Base-by-base conservation (phyloP, 2,329 filamentous ascomycete species). In the Arthrinium phaeospermum region DNA sequence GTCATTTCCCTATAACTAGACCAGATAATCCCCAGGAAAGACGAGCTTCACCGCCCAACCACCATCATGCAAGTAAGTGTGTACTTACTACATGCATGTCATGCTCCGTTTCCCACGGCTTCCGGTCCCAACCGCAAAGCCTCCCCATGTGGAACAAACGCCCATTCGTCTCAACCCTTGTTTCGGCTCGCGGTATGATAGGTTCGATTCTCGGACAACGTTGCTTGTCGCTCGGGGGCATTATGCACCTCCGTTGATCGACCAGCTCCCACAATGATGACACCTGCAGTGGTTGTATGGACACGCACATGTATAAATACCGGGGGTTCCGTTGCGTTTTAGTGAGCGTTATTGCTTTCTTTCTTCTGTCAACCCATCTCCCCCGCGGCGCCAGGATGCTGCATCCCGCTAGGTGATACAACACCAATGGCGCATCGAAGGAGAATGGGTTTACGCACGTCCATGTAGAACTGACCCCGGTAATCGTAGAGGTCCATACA, bases 241-340 rank as follows among this genome's bases (percentile, higher is more conserved):
- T n/a, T 37, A 64, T 64, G 57, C 57, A 41, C 57, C 19, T 64
- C 34, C 57, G 34, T 41, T 64, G 57, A 64, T 64, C 57, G 57
- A 64, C 57, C 57, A 64, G 30, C 57, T 64, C n/a, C 34, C 57
- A 64, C 57, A 64, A 64, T 64, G 57, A 64, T 64, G 57, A 64
- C 57, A 64, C 22, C 57, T 64, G 57, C 57, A 64, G 57, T 34
- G 10, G 57, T 41, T 41, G 51, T 41, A 10, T 10, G 57, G 19
- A 19, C 37, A 64, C 30, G 4, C 22, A 64, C 57, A 41, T n/a
- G n/a, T 34, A 64, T 41, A 61, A 34, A 37, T 37, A 61, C 57
- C 22, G 22, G 57, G 34, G 34, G 22, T 41, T 14, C 30, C 34
- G 57, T 22, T 64, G 57, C 57, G 57, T 41, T 64, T 12, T 22